Evolutionary conservation across 306 rosid species (phyloP), one percentile per base, ranked within the genome.

Genomic region (Pterocarpus santalinus): DNA sequence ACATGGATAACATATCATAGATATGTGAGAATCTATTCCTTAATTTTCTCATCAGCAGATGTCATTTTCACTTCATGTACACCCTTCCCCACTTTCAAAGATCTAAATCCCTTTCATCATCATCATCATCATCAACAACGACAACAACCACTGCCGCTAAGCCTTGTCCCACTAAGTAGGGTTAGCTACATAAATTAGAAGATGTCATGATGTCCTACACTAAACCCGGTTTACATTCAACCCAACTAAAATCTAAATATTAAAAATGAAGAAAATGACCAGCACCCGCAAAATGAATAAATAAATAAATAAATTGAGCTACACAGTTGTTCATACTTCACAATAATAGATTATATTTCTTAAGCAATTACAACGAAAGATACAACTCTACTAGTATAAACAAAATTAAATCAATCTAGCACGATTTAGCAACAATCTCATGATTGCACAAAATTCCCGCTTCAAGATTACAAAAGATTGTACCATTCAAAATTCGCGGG

Each of bases 1-100:
- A 57, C 35, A 30, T 33, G 76, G 34, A 69, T 68, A 10, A 32
- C 51, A 69, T 10, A 38, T 35, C 9, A 78, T 56, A 68, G 38
- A 78, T n/a, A 43, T 33, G 69, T 30, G 56, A 43, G 15, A 78
- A 68, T 41, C 22, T 5, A 28, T 2, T 43, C 76, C 16, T 32
- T 44, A 62, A 17, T 28, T 63, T 38, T 38, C 66, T 11, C 53
- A 56, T 1, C 1, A 33, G 16, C 5, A 39, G 12, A 30, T 33
- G 9, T 9, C 46, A 44, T 13, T 32, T 15, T 11, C 51, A 35
- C 62, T 33, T 46, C 11, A 63, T 0, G 22, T 15, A 51, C 57
- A 51, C 22, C 57, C 57, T 4, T 51, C 17, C 1, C 15, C 16
- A 14, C 17, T 51, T 51, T 51, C 15, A 14, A 51, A 51, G 17